Evolutionary conservation across 2,329 filamentous ascomycete genomes (phyloP).

Genomic region (Aschersonia sp.): DNA sequence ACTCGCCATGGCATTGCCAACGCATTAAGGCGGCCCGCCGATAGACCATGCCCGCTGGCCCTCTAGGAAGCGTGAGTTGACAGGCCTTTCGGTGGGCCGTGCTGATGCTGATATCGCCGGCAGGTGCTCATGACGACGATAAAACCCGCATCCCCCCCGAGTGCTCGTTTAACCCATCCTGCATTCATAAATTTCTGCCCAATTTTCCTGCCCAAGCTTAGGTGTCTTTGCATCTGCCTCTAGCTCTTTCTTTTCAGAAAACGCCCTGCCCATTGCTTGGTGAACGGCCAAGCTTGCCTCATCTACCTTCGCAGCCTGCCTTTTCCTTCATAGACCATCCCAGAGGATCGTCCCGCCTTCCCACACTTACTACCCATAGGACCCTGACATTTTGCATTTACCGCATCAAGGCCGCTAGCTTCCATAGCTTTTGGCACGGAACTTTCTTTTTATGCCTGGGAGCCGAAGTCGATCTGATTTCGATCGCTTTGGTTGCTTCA

Average conservation of each 20-base stretch:
- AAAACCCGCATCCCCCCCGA: slow-evolving; percentile 36
- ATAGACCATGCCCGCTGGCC: slow-evolving; percentile 5
- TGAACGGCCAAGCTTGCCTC: background rate
- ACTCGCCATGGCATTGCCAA: slow-evolving; percentile 26
- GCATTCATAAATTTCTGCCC: slow-evolving; percentile 19
- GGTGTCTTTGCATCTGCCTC: slow-evolving; percentile 5
- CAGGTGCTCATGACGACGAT: slow-evolving; percentile 20
- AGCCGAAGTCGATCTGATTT: slow-evolving; percentile 3
- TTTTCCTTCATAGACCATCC: slow-evolving; percentile 6
- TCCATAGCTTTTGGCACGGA: slow-evolving; percentile 3
- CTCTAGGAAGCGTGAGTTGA: slow-evolving; percentile 6
- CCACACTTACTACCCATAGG: slow-evolving; percentile 9
- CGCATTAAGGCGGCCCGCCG: slow-evolving; percentile 28
- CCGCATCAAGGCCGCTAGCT: slow-evolving; percentile 3
- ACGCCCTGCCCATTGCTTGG: background rate
- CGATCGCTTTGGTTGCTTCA: slow-evolving; percentile 2
- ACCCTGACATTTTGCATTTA: slow-evolving; percentile 12
- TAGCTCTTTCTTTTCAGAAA: slow-evolving; percentile 3
- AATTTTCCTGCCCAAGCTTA: slow-evolving; percentile 17
- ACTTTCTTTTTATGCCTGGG: background rate
- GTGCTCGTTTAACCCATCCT: slow-evolving; percentile 19
- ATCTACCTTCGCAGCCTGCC: slow-evolving; percentile 8
- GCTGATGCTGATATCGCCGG: slow-evolving; percentile 9
- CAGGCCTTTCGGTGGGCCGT: slow-evolving; percentile 10
- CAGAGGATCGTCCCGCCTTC: slow-evolving; percentile 1